Evolutionary conservation across 2,329 filamentous ascomycete species (phyloP).

Genomic region (Plectosphaerella cucumerina): DNA sequence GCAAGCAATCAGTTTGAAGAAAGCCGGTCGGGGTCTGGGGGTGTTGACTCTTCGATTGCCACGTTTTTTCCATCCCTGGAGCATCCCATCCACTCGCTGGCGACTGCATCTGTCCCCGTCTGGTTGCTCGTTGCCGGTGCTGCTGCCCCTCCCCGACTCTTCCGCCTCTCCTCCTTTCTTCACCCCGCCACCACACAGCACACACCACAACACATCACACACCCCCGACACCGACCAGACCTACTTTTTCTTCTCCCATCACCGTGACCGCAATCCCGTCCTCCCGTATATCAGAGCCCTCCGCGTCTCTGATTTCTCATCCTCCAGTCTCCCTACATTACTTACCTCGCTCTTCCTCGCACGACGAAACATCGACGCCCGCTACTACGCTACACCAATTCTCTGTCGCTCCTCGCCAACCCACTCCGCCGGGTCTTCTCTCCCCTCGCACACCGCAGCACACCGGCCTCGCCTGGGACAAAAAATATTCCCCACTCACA

Average conservation of each 20-base stretch:
- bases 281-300: too few species aligned
- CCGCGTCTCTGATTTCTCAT: conserved; percentile 9
- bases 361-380: too few species aligned
- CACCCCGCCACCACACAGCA: background rate
- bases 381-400: background rate
- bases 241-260: background rate
- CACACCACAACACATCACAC: conserved; percentile 1
- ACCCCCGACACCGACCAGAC: conserved; percentile 1
- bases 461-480: conserved; percentile 5
- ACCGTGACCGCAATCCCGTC: too few species aligned
- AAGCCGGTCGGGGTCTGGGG: background rate
- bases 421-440: conserved; percentile 1
- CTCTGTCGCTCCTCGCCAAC: background rate
- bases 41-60: too few species aligned
- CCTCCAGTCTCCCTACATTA: conserved; percentile 6
- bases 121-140: background rate
- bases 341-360: background rate
- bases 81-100: too few species aligned
- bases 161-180: background rate
- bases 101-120: background rate
- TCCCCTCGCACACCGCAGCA: conserved; percentile 13
- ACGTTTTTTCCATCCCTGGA: too few species aligned
- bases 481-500: background rate
- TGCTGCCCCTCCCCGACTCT: background rate
- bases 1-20: background rate